phyloP scores from a whole-genome alignment of 305 asterid genomes.

The Solanum hybrid region DNA sequence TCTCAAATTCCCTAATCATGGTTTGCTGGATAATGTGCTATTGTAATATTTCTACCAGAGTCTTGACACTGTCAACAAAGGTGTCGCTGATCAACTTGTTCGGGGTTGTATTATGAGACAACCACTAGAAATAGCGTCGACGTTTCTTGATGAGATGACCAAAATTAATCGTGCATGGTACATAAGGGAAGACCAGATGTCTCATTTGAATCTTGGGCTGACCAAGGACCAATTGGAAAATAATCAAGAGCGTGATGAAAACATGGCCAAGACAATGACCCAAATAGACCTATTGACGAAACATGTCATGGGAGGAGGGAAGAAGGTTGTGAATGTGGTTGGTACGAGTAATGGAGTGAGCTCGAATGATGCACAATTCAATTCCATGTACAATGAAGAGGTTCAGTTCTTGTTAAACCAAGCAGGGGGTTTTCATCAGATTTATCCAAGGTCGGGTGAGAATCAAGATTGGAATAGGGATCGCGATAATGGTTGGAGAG shows the following conservation, averaged over 20 bases:
- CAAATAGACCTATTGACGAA: not conserved
- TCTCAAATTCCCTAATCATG: not conserved
- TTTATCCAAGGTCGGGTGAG: not conserved
- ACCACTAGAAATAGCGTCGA: not conserved
- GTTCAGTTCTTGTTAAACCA: not conserved
- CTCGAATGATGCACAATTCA: not conserved
- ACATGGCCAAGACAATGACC: not conserved
- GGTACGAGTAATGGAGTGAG: not conserved
- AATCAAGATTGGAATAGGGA: not conserved
- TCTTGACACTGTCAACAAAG: not conserved
- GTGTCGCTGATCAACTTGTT: not conserved
- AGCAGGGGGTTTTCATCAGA: not conserved
- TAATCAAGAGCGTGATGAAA: not conserved
- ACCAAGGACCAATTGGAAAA: not conserved
- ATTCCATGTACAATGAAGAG: not conserved
- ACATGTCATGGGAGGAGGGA: not conserved
- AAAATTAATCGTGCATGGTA: not conserved
- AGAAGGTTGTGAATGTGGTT: not conserved
- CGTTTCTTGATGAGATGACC: not conserved
- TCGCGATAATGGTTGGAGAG: not conserved
- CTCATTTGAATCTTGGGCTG: not conserved
- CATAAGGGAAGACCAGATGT: not conserved
- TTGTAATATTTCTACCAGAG: not conserved
- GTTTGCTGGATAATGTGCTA: not conserved
- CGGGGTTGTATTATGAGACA: not conserved